Evolutionary conservation across 192 early-diverging fungal species (phyloP), one percentile per base, ranked within the genome.

Genomic region (Haplosporangium gracile): DNA sequence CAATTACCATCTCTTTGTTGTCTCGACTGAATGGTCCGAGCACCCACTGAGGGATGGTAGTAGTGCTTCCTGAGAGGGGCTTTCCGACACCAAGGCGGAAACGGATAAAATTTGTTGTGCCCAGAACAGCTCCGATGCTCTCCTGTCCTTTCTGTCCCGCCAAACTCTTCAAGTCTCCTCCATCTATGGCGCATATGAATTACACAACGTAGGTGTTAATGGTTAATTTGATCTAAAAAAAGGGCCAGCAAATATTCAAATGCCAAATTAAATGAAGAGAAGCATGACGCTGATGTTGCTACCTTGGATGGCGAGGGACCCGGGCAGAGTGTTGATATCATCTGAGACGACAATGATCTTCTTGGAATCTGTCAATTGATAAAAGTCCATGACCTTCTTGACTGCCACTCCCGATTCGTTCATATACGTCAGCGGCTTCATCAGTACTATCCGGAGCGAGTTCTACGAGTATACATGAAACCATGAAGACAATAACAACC

Each of bases 51-150:
- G 88, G 78, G 36, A 89, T 91, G 20, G 82, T 77, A 5, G 76
- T 88, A 15, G 85, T 55, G 63, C 81, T 86, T 70, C 80, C 85
- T 9, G 76, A 75, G 2, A 57, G 38, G 1, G 93, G 93, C 20
- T 90, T 85, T 22, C 93, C 93, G 65, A 93, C 88, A 26, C 93
- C 93, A 24, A 94, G 80, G 22, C 93, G 79, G 74, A 93, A 90
- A 39, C 90, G 85, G 70, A 91, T 80, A 71, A 93, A 94, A 72
- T 86, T 83, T 9, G 82, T 90, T 4, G 90, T 93, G 18, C 79
- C 87, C n/a, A 93, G 71, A 22, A 70, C 18, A 1, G 76, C 74
- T 9, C 79, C 86, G 22, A 94, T 92, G 71, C 87, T 91, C 74
- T 91, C 89, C 55, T 93, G 74, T 47, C 91, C 93, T 71, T 88